Evolutionary conservation across 225 moss, liverwort and hornwort genomes (phyloP).

Genomic region (Takakia lepidozioides): DNA sequence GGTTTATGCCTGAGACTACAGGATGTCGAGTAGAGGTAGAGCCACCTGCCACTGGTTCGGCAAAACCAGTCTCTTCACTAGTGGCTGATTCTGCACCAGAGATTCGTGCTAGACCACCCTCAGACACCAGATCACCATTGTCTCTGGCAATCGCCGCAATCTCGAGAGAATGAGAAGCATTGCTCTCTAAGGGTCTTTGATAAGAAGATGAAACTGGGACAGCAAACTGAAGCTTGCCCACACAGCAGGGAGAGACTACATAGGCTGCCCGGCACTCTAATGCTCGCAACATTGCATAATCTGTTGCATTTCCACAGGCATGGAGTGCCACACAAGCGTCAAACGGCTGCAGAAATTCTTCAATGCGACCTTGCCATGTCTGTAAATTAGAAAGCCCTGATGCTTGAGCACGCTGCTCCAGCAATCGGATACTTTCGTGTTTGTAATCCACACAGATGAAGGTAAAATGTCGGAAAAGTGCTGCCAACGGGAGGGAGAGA

Average conservation of each 20-base stretch:
- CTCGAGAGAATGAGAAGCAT: too few relatives aligned
- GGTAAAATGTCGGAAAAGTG: conserved; percentile 37
- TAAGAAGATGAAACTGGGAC: conserved; percentile 17
- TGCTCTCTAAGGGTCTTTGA: neutral
- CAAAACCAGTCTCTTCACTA: too few relatives aligned
- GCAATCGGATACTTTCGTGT: conserved; percentile 45
- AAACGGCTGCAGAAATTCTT: conserved; percentile 58
- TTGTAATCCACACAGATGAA: conserved; percentile 85
- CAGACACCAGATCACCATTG: too few relatives aligned
- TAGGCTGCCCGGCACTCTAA: conserved; percentile 65
- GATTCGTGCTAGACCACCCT: too few relatives aligned
- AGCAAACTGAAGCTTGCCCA: conserved; percentile 83
- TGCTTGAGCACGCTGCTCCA: conserved; percentile 42
- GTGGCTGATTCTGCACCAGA: too few relatives aligned
- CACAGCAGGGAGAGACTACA: conserved; percentile 85
- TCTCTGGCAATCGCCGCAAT: too few relatives aligned
- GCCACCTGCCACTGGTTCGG: too few relatives aligned
- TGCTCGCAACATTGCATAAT: conserved; percentile 78
- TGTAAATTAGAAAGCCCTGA: conserved; percentile 35
- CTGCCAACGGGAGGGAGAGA: conserved; percentile 83
- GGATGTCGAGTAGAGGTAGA: too few relatives aligned
- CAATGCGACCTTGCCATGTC: conserved; percentile 73
- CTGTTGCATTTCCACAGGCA: conserved; percentile 90
- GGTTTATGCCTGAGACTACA: too few relatives aligned
- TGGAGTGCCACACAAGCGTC: conserved; percentile 89